Percentiles rank a stretch among this genome's conserved stretches.
These are phyloP conservation scores for Gloeopeniophorella convolvens DNA, from an alignment of 768 basidiomycete species.

Conservation along the genomic window DNA sequence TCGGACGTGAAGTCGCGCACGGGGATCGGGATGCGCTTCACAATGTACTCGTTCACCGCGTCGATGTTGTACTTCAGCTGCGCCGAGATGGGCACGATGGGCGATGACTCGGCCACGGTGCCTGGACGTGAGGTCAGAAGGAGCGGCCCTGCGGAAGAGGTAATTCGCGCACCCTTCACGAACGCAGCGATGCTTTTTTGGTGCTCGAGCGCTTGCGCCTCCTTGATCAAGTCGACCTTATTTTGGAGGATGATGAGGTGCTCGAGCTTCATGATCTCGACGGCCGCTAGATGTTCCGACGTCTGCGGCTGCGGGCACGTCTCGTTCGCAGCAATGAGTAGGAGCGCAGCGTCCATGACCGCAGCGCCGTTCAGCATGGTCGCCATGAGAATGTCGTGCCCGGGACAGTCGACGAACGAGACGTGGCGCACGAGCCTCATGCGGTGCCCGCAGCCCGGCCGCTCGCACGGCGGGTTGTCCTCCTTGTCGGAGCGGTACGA, in stretches of 20 bases:
- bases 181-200: slow-evolving; percentile 94
- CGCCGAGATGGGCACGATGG: slow-evolving; percentile 98
- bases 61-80: slow-evolving; percentile 99
- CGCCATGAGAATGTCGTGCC: slow-evolving; percentile 99
- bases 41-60: slow-evolving; percentile 98
- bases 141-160: background rate
- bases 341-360: slow-evolving; percentile 97
- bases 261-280: slow-evolving; percentile 98
- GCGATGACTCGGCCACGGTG: slow-evolving; percentile 94
- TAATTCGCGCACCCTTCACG: slow-evolving; percentile 66
- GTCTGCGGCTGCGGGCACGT: slow-evolving; percentile 99
- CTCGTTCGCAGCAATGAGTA: slow-evolving; percentile 96
- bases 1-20: slow-evolving; percentile 87
- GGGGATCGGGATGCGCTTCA: slow-evolving; percentile 93
- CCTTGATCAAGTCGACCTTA: slow-evolving; percentile 98
- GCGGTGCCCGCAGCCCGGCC: slow-evolving; percentile 81
- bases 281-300: slow-evolving; percentile 95
- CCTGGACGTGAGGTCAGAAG: slow-evolving; percentile 40
- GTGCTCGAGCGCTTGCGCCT: slow-evolving; percentile 89
- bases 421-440: slow-evolving; percentile 96
- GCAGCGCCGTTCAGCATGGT: slow-evolving; percentile 99
- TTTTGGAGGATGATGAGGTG: slow-evolving; percentile 98
- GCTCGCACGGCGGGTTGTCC: slow-evolving; percentile 87
- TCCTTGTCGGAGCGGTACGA: slow-evolving; percentile 94
- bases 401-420: slow-evolving; percentile 96